A percentile compares a stretch with the other conserved stretches of the same genome.
These are phyloP conservation scores for Brassica balearica DNA, from an alignment of 441 rosid genomes.

Conservation along the genomic window DNA sequence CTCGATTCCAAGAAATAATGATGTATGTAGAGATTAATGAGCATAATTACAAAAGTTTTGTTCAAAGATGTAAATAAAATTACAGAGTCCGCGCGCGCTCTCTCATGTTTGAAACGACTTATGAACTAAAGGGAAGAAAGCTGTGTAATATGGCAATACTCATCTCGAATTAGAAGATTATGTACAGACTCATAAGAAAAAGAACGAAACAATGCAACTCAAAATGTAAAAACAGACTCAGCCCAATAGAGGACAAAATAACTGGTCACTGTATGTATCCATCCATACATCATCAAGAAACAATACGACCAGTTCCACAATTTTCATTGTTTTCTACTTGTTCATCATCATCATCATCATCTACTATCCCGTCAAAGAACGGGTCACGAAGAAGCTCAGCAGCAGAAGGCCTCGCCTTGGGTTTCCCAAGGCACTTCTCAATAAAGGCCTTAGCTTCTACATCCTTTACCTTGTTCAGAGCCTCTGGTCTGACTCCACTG, in stretches of 20 bases:
- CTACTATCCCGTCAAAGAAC: constrained; percentile 54
- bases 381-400: constrained; percentile 60
- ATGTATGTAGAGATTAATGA: neutral
- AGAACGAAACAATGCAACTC: constrained; percentile 6
- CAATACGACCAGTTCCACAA: constrained; percentile 27
- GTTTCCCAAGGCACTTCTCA: constrained; percentile 62
- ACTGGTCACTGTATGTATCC: neutral
- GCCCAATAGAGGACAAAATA: neutral
- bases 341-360: constrained; percentile 49
- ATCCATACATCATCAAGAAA: constrained; percentile 27
- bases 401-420: constrained; percentile 59
- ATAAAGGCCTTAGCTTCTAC: constrained; percentile 57
- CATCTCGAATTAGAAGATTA: constrained; percentile 9
- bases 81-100: neutral
- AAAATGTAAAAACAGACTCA: constrained; percentile 10
- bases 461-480: constrained; percentile 55
- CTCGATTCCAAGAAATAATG: neutral
- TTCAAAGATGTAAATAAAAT: neutral
- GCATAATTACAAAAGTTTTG: neutral
- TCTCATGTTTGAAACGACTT: constrained; percentile 9
- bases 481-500: constrained; percentile 53
- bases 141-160: neutral
- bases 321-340: neutral
- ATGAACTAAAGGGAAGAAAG: constrained; percentile 6
- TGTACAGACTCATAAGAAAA: constrained; percentile 23